phyloP scores from a whole-genome alignment of 2,329 filamentous ascomycete genomes.

The Ophiostoma fasciatum region DNA sequence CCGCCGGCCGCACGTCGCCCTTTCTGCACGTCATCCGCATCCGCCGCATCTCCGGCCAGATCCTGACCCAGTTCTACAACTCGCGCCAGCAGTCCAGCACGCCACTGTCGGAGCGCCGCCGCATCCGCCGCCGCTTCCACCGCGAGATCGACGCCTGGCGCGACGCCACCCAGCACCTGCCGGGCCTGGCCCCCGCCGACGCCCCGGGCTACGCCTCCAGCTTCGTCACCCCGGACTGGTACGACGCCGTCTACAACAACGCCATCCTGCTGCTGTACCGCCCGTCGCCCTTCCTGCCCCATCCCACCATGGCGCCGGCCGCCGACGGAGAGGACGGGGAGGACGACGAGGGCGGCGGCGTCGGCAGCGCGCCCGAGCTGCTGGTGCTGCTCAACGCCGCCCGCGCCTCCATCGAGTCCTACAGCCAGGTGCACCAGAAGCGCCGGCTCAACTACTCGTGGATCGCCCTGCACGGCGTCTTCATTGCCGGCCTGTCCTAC shows the following conservation, averaged over 20 bases:
- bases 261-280: constrained; percentile 8
- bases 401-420: constrained; percentile 3
- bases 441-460: constrained; percentile 1
- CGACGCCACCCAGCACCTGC: not conserved
- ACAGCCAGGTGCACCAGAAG: constrained; percentile 5
- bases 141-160: not conserved
- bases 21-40: constrained; percentile 10
- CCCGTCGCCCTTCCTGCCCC: constrained; percentile 6
- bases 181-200: not conserved
- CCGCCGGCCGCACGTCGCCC: constrained; percentile 1
- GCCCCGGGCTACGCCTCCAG: not conserved
- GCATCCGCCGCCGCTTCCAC: constrained; percentile 1
- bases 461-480: constrained; percentile 2
- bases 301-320: constrained; percentile 1
- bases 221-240: constrained; percentile 5
- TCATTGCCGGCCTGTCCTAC: constrained; percentile 1
- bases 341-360: constrained; percentile 2
- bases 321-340: constrained; percentile 1
- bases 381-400: not conserved
- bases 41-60: constrained; percentile 4
- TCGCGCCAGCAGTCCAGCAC: not conserved
- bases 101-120: not conserved
- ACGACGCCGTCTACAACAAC: constrained; percentile 8
- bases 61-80: constrained; percentile 1
- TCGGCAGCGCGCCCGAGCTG: constrained; percentile 4